These are phyloP conservation scores for Thermomyces lanuginosus DNA, from an alignment of 2,329 filamentous ascomycete genomes.

Conservation along the genomic window DNA sequence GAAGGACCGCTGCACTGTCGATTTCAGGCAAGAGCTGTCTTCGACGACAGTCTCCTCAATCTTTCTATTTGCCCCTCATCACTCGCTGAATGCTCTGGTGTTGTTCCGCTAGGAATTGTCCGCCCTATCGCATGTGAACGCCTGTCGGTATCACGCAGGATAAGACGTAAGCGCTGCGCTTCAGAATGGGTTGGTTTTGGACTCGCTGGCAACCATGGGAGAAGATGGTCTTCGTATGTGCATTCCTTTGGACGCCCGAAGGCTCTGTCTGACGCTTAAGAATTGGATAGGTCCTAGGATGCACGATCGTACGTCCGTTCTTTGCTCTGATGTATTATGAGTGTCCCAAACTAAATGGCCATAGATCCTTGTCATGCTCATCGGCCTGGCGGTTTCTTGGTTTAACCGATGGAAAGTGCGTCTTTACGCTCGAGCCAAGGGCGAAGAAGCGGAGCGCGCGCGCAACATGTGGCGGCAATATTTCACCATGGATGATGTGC, in stretches of 20 bases:
- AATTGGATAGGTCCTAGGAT: constrained; percentile 49
- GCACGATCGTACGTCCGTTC: constrained; percentile 42
- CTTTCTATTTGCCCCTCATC: too few relatives aligned
- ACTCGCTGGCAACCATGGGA: constrained; percentile 65
- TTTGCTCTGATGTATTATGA: constrained; percentile 2
- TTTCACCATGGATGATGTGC: constrained; percentile 45
- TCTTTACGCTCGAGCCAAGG: constrained; percentile 48
- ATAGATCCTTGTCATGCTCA: constrained; percentile 47
- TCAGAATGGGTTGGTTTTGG: too few relatives aligned
- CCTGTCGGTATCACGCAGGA: too few relatives aligned
- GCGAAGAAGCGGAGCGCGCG: constrained; percentile 39
- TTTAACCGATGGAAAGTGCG: constrained; percentile 41
- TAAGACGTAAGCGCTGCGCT: too few relatives aligned
- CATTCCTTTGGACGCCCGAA: not conserved
- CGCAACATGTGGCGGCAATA: constrained; percentile 40
- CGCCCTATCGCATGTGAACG: too few relatives aligned
- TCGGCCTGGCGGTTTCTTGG: constrained; percentile 50
- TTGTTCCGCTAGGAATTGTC: too few relatives aligned
- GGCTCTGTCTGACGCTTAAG: constrained; percentile 9
- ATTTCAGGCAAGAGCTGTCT: too few relatives aligned
- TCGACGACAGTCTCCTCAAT: too few relatives aligned
- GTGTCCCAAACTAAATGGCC: constrained; percentile 1
- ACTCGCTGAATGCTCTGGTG: too few relatives aligned
- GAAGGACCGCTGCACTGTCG: too few relatives aligned
- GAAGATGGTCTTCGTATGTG: constrained; percentile 75